Evolutionary conservation across 805 yeast species (phyloP).

Genomic region (Citeromyces matritensis): DNA sequence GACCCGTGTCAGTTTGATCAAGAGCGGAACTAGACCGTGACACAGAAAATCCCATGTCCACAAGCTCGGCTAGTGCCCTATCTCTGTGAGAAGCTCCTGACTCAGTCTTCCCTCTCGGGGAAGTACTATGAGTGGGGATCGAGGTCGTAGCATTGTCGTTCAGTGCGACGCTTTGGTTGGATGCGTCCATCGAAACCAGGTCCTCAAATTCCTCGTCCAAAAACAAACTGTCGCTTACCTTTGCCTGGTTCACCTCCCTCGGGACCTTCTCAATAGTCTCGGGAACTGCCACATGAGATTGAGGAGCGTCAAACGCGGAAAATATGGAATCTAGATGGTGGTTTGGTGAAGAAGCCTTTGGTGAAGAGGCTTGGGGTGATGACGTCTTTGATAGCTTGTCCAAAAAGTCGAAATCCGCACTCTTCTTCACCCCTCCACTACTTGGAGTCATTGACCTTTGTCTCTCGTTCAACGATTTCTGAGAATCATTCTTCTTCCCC

Average conservation of each 20-base stretch:
- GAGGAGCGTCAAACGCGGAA: constrained; percentile 7
- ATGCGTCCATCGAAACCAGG: background rate
- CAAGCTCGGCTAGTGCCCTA: constrained; percentile 44
- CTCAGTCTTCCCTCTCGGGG: too few relatives aligned
- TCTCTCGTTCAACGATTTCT: constrained; percentile 18
- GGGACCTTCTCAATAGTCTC: background rate
- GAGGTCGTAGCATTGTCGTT: too few relatives aligned
- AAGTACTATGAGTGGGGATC: too few relatives aligned
- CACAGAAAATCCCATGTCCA: constrained; percentile 68
- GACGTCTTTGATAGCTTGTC: constrained; percentile 7
- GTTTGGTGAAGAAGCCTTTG: background rate
- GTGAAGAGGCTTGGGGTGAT: background rate
- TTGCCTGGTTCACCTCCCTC: background rate
- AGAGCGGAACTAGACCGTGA: constrained; percentile 50
- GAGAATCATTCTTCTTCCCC: constrained; percentile 11
- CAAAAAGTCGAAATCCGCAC: constrained; percentile 23
- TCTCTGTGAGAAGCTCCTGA: constrained; percentile 15
- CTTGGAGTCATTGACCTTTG: constrained; percentile 8
- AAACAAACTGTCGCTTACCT: background rate
- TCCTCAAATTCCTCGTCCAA: background rate
- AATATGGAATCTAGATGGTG: constrained; percentile 9
- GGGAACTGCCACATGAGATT: background rate
- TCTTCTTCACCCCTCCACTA: constrained; percentile 7
- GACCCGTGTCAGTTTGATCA: constrained; percentile 29
- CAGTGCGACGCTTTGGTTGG: too few relatives aligned